Percentiles rank a stretch among this genome's conserved stretches.
Evolutionary conservation across 192 early-diverging fungal genomes (phyloP).

Genomic region (Coemansia sp.): DNA sequence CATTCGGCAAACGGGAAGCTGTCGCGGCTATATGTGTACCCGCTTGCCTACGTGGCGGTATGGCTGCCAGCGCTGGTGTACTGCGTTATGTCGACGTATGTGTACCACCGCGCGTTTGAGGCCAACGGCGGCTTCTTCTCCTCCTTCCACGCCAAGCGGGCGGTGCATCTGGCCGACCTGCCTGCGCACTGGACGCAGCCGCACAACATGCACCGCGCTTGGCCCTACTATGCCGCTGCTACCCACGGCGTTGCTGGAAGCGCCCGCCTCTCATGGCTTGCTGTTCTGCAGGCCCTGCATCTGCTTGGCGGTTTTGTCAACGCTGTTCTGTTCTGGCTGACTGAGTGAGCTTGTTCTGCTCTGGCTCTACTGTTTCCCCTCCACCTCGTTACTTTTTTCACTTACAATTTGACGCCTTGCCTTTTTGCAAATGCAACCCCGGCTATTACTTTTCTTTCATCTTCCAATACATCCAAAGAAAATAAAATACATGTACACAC

Average conservation of each 20-base stretch:
- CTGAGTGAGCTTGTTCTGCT: conserved; percentile 14
- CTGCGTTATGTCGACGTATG: conserved; percentile 31
- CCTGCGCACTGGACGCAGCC: conserved; percentile 38
- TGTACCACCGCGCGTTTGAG: conserved; percentile 33
- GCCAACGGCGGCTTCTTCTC: neutral
- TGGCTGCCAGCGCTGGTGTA: conserved; percentile 39
- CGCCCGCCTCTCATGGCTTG: conserved; percentile 35
- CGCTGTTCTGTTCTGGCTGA: conserved; percentile 44
- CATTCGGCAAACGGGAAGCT: neutral
- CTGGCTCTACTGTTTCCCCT: no score
- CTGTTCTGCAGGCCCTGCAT: conserved; percentile 36
- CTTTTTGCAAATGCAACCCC: no score
- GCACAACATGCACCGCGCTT: conserved; percentile 32
- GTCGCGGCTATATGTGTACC: conserved; percentile 49
- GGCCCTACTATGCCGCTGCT: conserved; percentile 31
- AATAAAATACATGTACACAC: no score
- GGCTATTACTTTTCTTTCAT: no score
- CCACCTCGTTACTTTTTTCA: no score
- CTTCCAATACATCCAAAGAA: no score
- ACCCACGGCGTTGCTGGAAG: conserved; percentile 9
- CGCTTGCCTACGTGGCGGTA: conserved; percentile 33
- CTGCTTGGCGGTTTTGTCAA: conserved; percentile 35
- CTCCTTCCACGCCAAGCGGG: neutral
- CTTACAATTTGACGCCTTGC: no score
- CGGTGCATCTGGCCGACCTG: conserved; percentile 16